Conservation (phyloP, 2,329 filamentous ascomycete species). For the Neophaeococcomyces mojaviensis region DNA sequence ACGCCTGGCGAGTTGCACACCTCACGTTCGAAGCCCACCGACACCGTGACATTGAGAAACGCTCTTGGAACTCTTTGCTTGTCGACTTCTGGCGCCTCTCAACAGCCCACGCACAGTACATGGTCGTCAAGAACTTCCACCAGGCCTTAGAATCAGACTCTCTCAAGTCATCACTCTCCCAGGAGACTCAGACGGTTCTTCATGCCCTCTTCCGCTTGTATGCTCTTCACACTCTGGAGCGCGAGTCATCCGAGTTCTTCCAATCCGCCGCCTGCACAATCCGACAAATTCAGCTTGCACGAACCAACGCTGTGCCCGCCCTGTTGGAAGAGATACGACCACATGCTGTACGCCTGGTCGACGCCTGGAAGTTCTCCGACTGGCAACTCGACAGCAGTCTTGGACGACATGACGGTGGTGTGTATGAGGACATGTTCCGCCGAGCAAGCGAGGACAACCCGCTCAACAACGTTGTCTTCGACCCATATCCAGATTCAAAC, state of each 20-base stretch:
- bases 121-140: constrained; percentile 75
- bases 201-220: constrained; percentile 62
- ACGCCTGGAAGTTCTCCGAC: constrained; percentile 69
- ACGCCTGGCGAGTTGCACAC: constrained; percentile 67
- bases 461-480: constrained; percentile 62
- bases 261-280: constrained; percentile 61
- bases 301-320: constrained; percentile 60
- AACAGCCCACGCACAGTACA: constrained; percentile 68
- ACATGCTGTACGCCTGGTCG: constrained; percentile 63
- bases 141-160: constrained; percentile 52
- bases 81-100: constrained; percentile 71
- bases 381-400: constrained; percentile 68
- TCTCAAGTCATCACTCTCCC: constrained; percentile 48
- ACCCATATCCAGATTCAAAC: constrained; percentile 60
- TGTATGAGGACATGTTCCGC: constrained; percentile 71
- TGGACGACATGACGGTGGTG: constrained; percentile 64
- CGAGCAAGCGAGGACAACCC: constrained; percentile 66
- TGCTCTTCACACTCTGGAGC: constrained; percentile 59
- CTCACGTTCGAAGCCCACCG: constrained; percentile 69
- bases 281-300: constrained; percentile 62
- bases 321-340: constrained; percentile 65
- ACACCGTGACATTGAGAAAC: constrained; percentile 67
- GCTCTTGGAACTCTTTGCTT: constrained; percentile 68
- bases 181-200: constrained; percentile 51
- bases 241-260: constrained; percentile 66